Base-by-base conservation (phyloP, 768 basidiomycete genomes). In the Hygrophoropsis aurantiaca region DNA sequence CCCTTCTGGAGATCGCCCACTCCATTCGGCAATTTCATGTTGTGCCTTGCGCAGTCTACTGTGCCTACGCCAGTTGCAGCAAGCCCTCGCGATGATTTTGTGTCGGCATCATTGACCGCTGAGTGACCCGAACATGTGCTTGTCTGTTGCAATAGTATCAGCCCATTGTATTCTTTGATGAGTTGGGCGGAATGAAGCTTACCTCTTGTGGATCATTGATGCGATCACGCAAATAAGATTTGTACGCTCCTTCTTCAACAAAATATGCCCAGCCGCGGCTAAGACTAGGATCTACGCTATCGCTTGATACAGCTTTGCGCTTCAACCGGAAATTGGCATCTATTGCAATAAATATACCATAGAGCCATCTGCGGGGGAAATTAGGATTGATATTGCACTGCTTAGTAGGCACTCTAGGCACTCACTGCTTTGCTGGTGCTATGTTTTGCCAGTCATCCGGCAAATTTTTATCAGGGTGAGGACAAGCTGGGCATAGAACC, bases 251-350 rank as follows among this genome's bases (percentile, higher is more conserved):
- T 8, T 55, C 58, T 25, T 57, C 56, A 6, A 65, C 60, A 32
- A 65, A 49, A 45, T 62, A 68, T 1, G 59, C 51, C 27, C 44
- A 54, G 1, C 65, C 61, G n/a, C 53, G 36, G 37, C 57, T 62
- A 5, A 68, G 55, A 5, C 55, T 52, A n/a, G 66, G 66, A 47
- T 66, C 62, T 7, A 43, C 45, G 11, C 54, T 50, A 4, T 60
- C 52, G 15, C 24, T 58, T 11, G 62, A 65, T 2, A 58, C 58
- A 20, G 56, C 55, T 34, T 54, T 46, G 3, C 54, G 46, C 40
- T 64, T 66, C 15, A 68, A 50, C 2, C 67, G 50, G 44, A 69
- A 69, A 47, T 68, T 68, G 1, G 64, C 64, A 44, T 68, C 66
- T 2, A 69, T 59, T 0, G 56, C 58, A 2, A 68, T 38, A 42